These are phyloP conservation scores for Trichoderma orchidacearum DNA, from an alignment of 495 filamentous ascomycete species.

Conservation along the genomic window DNA sequence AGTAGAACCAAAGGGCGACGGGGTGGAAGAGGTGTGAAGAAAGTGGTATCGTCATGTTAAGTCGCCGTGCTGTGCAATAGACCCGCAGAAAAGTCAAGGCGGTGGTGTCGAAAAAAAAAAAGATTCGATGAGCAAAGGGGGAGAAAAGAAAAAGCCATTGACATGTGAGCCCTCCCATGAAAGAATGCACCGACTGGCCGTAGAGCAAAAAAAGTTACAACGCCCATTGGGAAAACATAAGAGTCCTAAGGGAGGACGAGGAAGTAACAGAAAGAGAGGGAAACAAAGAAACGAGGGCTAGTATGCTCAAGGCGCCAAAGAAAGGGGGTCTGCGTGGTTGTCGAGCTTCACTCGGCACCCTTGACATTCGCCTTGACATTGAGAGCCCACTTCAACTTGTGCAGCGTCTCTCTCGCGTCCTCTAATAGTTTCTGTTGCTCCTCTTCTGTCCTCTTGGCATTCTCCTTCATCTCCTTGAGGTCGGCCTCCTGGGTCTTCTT, in stretches of 20 bases:
- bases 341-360: slow-evolving; percentile 26
- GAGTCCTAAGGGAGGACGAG: neutral
- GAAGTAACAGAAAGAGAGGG: slow-evolving; percentile 3
- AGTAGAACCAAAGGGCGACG: slow-evolving; percentile 1
- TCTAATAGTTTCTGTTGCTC: slow-evolving; percentile 41
- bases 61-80: neutral
- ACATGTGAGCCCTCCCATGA: neutral
- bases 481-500: slow-evolving; percentile 48
- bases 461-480: slow-evolving; percentile 40
- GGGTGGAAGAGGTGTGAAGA: neutral
- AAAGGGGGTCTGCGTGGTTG: neutral
- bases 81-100: too few relatives aligned
- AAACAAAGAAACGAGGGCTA: neutral
- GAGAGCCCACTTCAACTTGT: slow-evolving; percentile 55
- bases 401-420: slow-evolving; percentile 47
- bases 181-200: slow-evolving; percentile 1
- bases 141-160: neutral
- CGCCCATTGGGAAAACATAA: neutral
- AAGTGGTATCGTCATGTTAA: neutral
- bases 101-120: neutral
- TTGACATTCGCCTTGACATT: slow-evolving; percentile 45
- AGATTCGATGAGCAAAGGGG: neutral
- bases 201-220: neutral
- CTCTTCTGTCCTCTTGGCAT: slow-evolving; percentile 36
- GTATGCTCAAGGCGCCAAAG: neutral